Conservation (phyloP, 495 filamentous ascomycete species). For the Glutinoglossum americanum region DNA sequence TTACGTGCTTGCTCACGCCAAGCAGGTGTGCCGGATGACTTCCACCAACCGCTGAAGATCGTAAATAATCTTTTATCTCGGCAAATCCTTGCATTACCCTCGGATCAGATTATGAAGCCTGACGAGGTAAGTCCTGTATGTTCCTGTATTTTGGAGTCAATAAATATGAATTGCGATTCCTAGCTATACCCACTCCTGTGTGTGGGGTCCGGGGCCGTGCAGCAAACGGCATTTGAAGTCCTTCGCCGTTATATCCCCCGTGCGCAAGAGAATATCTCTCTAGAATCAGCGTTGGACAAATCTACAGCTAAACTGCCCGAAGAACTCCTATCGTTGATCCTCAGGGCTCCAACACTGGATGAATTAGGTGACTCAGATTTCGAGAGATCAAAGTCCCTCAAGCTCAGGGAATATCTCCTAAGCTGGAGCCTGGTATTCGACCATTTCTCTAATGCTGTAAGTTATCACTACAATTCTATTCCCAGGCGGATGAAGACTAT, state of each 20-base stretch:
- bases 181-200: constrained; percentile 50
- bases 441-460: constrained; percentile 52
- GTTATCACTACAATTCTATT: constrained; percentile 7
- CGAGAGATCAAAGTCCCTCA: constrained; percentile 28
- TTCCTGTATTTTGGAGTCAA: not conserved
- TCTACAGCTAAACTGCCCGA: constrained; percentile 29
- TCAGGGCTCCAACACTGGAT: constrained; percentile 22
- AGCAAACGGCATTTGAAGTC: constrained; percentile 59
- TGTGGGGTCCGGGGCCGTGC: constrained; percentile 49
- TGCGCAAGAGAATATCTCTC: constrained; percentile 59
- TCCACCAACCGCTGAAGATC: constrained; percentile 42
- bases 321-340: constrained; percentile 25
- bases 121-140: constrained; percentile 16
- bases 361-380: constrained; percentile 18
- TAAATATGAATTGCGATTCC: not conserved
- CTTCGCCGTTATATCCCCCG: constrained; percentile 57
- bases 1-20: constrained; percentile 8
- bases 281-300: constrained; percentile 63
- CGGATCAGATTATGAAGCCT: constrained; percentile 30
- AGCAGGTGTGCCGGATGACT: constrained; percentile 26
- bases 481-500: not conserved
- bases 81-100: constrained; percentile 34
- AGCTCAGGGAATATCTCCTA: constrained; percentile 54
- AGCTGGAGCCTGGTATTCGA: constrained; percentile 86
- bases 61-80: constrained; percentile 47